Evolutionary conservation across 495 filamentous ascomycete genomes (phyloP), one percentile per base, ranked within the genome.

Genomic region (Clavariopsis aquatica): DNA sequence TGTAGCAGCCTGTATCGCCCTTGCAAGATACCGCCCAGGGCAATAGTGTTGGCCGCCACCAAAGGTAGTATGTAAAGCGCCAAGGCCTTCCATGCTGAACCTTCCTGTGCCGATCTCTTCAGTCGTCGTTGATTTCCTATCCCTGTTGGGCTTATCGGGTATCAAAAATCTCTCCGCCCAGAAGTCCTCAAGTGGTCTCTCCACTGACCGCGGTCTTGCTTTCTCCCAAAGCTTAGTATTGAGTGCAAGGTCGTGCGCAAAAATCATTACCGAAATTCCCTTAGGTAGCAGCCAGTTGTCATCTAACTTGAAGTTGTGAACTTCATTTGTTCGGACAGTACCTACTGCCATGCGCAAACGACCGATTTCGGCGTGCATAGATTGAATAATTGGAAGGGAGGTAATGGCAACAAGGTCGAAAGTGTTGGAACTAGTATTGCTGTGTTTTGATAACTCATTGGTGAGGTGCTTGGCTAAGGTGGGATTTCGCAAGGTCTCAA

Each of bases 81-180:
- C 45, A 1, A 64, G 1, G 20, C 62, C 62, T 27, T 57, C 62
- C 20, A 58, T 43, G 28, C 62, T 64, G 43, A 55, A 63, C 19
- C 34, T 56, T 8, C 60, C 51, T 4, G 38, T 56, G 6, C 29
- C n/a, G 24, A 55, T 38, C 8, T 31, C 13, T 12, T 31, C 52
- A 24, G 10, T n/a, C 19, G 20, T 13, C 7, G 27, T 27, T 27
- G 23, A 8, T 27, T 46, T 27, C 13, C 19, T 49, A 15, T 19
- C 19, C 12, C 2, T 41, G 1, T 19, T 24, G 8, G 38, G n/a
- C 45, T 64, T 38, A 20, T 58, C 53, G 12, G 62, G 45, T 9
- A 56, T 20, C 27, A 64, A 19, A 41, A 64, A 64, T 1, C 62
- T 19, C 28, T 64, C 62, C 2, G 62, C 53, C 62, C 62, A 64